A percentile compares a stretch with the other conserved stretches of the same genome.
Evolutionary conservation across 352 stramenopile genomes (phyloP).

Genomic region (Phytophthora crassamura): DNA sequence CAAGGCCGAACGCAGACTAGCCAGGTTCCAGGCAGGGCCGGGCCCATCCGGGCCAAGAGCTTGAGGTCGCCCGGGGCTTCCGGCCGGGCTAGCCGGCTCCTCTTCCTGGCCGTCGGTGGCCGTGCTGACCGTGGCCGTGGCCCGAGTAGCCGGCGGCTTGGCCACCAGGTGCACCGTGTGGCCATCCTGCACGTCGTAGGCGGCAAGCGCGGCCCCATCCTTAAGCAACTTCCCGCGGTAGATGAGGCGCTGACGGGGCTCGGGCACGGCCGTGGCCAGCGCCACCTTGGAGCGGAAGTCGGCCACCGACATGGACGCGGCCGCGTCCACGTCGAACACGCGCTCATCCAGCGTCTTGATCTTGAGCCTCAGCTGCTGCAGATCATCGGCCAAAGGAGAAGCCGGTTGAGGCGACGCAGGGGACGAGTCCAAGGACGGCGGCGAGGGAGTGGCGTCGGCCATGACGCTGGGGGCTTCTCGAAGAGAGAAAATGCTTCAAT

Average conservation of each 20-base stretch:
- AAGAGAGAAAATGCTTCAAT: no score
- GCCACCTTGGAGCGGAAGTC: conserved; percentile 74
- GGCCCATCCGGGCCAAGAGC: conserved; percentile 10
- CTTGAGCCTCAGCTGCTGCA: conserved; percentile 71
- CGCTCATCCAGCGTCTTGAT: conserved; percentile 86
- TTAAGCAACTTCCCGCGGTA: conserved; percentile 92
- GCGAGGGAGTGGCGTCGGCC: no score
- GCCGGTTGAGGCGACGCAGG: neutral
- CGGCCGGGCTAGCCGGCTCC: neutral
- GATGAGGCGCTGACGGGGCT: conserved; percentile 89
- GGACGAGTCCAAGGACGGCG: neutral
- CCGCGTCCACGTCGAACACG: conserved; percentile 68
- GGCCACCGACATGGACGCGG: conserved; percentile 49
- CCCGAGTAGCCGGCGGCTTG: conserved; percentile 36
- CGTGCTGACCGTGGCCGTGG: conserved; percentile 3
- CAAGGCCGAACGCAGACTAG: conserved; percentile 61
- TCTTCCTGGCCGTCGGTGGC: neutral
- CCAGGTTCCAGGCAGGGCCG: conserved; percentile 68
- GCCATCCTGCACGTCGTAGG: conserved; percentile 92
- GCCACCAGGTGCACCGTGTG: conserved; percentile 94
- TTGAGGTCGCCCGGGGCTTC: neutral
- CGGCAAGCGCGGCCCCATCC: conserved; percentile 68
- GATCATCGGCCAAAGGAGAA: neutral
- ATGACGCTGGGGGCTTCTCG: no score
- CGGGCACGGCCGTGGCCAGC: conserved; percentile 58